A percentile compares a stretch with the other conserved stretches of the same genome.
phyloP scores from a whole-genome alignment of 345 rosid species.

The Eucalyptus caleyi region DNA sequence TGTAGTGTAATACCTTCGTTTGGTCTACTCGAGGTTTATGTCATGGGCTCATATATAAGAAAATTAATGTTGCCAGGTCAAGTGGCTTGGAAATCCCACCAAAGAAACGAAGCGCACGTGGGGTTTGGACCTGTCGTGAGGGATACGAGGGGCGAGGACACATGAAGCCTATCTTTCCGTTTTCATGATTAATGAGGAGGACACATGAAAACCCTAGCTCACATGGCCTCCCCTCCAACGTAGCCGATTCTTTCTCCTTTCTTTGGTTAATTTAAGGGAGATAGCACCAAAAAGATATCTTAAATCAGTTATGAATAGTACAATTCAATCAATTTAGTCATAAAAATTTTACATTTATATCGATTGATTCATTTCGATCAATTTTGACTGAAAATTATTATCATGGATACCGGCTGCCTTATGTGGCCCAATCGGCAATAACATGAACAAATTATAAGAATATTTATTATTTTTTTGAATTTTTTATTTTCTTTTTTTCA shows the following conservation, averaged over 20 bases:
- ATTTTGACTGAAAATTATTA: rapidly evolving
- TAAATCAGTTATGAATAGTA: no score
- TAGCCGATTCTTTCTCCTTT: neutral
- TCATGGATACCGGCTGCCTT: rapidly evolving
- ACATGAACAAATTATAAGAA: no score
- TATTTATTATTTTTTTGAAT: no score
- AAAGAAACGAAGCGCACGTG: neutral
- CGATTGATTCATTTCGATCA: rapidly evolving
- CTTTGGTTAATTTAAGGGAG: neutral
- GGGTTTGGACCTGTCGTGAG: neutral
- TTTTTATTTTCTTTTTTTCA: no score
- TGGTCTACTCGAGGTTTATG: neutral
- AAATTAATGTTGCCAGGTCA: neutral
- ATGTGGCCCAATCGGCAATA: rapidly evolving
- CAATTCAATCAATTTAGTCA: rapidly evolving
- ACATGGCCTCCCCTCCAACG: neutral
- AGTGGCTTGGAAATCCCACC: neutral
- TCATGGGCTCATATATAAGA: neutral
- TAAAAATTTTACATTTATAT: no score
- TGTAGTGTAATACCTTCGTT: neutral
- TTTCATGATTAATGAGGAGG: neutral
- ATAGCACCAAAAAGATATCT: rapidly evolving
- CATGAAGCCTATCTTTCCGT: neutral
- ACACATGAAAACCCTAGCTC: neutral
- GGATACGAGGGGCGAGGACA: neutral